phyloP scores from a whole-genome alignment of 2,329 filamentous ascomycete species.

The Cladophialophora psammophila region DNA sequence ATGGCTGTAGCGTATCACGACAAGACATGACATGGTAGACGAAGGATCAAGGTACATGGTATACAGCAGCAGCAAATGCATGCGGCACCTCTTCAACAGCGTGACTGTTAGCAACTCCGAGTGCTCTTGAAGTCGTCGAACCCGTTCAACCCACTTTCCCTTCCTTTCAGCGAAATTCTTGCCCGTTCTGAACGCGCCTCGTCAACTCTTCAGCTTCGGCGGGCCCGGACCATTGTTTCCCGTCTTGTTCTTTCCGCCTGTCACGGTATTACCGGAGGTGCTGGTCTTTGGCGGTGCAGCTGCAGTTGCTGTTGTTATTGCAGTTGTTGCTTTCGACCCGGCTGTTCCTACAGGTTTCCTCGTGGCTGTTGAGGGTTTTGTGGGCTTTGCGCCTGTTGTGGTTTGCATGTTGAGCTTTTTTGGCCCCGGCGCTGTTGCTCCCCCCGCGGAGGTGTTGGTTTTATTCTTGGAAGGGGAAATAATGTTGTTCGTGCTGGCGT shows the following conservation, averaged over 20 bases:
- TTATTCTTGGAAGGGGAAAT: constrained; percentile 1
- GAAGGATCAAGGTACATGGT: not conserved
- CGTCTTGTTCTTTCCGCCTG: not conserved
- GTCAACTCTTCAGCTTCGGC: constrained; percentile 6
- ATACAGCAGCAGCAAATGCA: not conserved
- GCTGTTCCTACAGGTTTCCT: not conserved
- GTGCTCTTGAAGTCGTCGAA: not conserved
- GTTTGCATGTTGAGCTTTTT: not conserved
- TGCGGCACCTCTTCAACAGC: not conserved
- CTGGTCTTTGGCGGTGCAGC: not conserved
- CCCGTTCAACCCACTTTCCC: not conserved
- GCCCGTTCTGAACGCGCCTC: too few relatives aligned
- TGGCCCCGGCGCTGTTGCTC: not conserved
- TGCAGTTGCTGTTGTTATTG: not conserved
- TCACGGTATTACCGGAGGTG: not conserved
- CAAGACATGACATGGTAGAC: not conserved
- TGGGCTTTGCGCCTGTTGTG: not conserved
- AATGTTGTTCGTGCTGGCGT: not conserved
- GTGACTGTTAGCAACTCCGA: not conserved
- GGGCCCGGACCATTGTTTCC: not conserved
- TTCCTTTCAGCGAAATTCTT: not conserved
- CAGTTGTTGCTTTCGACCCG: not conserved
- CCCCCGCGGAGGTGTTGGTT: not conserved
- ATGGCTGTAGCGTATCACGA: constrained; percentile 4
- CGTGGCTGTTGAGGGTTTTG: not conserved